Conservation (phyloP, 2,329 filamentous ascomycete species). For the Fusarium sterilihyphosum region DNA sequence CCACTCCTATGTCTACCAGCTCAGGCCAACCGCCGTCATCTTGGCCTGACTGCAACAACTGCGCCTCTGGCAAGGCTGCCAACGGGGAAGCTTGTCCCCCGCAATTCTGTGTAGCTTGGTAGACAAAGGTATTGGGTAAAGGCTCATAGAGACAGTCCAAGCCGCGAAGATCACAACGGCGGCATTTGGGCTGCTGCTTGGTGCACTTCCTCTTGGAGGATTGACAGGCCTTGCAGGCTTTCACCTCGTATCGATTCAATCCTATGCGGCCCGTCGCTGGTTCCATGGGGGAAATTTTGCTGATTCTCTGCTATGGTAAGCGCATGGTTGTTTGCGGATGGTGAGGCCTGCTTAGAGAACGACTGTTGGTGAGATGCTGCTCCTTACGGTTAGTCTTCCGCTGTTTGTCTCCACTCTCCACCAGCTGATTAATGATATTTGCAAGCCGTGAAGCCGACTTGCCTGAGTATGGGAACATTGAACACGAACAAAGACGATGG, state of each 20-base stretch:
- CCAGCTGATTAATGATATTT: not conserved
- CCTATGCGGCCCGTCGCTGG: not conserved
- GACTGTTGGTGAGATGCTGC: not conserved
- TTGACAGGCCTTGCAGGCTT: conserved; percentile 25
- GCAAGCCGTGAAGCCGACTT: not conserved
- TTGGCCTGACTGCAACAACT: not conserved
- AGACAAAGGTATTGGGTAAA: conserved; percentile 12
- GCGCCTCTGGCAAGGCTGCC: not conserved
- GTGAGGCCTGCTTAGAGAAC: not conserved
- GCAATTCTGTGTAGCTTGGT: not conserved
- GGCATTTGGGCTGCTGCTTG: conserved; percentile 29
- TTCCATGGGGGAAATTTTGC: not conserved
- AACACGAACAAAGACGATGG: too few relatives aligned
- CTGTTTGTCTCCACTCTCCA: not conserved
- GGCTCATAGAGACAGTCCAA: conserved; percentile 35
- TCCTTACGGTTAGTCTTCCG: conserved; percentile 19
- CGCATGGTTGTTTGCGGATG: not conserved
- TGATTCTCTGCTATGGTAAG: not conserved
- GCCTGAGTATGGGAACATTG: not conserved
- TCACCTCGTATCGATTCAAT: not conserved
- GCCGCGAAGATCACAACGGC: conserved; percentile 24
- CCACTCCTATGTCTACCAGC: not conserved
- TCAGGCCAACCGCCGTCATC: not conserved
- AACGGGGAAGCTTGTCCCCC: not conserved
- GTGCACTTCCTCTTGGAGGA: conserved; percentile 33